Percentiles rank a stretch among this genome's conserved stretches.
Conservation (phyloP, 495 filamentous ascomycete species). For the Annulohypoxylon maeteangense region DNA sequence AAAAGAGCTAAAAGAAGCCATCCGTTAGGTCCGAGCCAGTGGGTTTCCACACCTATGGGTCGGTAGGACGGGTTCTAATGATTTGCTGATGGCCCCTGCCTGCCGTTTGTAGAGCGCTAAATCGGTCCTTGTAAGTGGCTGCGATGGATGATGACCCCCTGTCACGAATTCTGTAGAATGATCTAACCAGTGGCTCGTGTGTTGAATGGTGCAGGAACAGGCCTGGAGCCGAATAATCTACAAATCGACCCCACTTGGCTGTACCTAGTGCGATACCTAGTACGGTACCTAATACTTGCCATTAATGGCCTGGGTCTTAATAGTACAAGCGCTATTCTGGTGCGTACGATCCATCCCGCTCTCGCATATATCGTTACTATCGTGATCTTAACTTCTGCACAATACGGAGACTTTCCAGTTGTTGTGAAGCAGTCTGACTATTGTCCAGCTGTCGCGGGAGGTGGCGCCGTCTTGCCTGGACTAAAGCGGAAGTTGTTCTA, state of each 20-base stretch:
- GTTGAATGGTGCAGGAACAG: not conserved
- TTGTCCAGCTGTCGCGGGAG: slow-evolving; percentile 12
- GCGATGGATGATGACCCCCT: not conserved
- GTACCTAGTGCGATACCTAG: not conserved
- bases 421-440: slow-evolving; percentile 1
- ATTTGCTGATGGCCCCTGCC: slow-evolving; percentile 15
- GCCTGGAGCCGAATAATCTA: not conserved
- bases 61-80: not conserved
- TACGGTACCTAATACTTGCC: not conserved
- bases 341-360: not conserved
- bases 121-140: slow-evolving; percentile 20
- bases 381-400: not conserved
- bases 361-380: not conserved
- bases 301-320: not conserved
- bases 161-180: not conserved
- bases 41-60: not conserved
- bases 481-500: slow-evolving; percentile 5
- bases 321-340: not conserved
- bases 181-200: not conserved
- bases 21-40: not conserved
- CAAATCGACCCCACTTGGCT: not conserved
- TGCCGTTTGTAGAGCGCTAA: slow-evolving; percentile 16
- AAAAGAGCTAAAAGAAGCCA: not conserved
- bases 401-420: not conserved
- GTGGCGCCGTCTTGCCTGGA: not conserved